These are phyloP conservation scores for Eimeria brunetti DNA, from an alignment of 169 alveolate genomes.

Conservation along the genomic window DNA sequence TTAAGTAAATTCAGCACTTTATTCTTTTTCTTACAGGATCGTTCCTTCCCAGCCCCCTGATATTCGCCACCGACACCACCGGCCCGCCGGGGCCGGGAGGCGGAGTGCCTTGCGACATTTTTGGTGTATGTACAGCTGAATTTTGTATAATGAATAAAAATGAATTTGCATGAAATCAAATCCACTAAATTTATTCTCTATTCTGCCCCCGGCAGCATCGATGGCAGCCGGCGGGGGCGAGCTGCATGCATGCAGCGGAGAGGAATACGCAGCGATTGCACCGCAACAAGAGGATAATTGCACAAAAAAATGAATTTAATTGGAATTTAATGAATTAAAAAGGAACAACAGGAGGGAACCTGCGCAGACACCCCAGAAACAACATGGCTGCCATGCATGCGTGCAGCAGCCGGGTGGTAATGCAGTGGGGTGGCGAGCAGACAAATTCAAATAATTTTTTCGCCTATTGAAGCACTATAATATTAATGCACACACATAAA, in stretches of 20 bases:
- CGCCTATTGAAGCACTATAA: too few species aligned
- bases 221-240: background rate
- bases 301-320: background rate
- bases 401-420: slow-evolving; percentile 8
- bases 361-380: background rate
- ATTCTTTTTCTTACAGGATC: slow-evolving; percentile 59
- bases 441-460: background rate
- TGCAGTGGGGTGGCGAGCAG: slow-evolving; percentile 13
- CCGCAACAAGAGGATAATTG: background rate
- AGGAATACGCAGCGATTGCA: background rate
- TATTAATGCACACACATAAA: too few species aligned
- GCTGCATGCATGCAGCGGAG: slow-evolving; percentile 13
- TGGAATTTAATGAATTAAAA: background rate
- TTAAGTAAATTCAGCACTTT: background rate
- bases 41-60: slow-evolving; percentile 79
- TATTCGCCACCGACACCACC: slow-evolving; percentile 73
- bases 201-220: background rate
- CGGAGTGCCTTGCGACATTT: slow-evolving; percentile 49
- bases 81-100: slow-evolving; percentile 72
- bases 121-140: background rate
- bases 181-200: background rate
- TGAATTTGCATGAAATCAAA: background rate
- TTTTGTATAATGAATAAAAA: background rate
- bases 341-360: background rate
- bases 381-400: background rate